Conservation (phyloP, 352 stramenopile species). For the Phytophthora sp. region DNA sequence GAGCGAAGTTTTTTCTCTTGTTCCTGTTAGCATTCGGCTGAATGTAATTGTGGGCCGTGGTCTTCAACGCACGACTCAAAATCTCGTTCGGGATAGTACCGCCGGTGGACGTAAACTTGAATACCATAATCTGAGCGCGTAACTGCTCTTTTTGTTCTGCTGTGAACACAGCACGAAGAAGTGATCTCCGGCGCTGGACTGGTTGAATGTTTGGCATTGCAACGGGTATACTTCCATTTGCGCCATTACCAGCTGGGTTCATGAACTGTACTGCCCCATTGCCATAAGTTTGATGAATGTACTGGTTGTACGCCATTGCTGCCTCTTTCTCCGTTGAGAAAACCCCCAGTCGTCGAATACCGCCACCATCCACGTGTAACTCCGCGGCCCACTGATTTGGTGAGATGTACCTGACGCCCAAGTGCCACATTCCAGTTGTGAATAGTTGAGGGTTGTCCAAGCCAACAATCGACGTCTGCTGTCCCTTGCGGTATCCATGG, state of each 20-base stretch:
- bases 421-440: slow-evolving; percentile 82
- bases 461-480: slow-evolving; percentile 62
- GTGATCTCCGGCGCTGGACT: slow-evolving; percentile 51
- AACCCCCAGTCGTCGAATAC: slow-evolving; percentile 78
- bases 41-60: slow-evolving; percentile 61
- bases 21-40: slow-evolving; percentile 66
- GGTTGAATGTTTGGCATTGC: slow-evolving; percentile 64
- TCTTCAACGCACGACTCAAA: slow-evolving; percentile 71
- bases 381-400: slow-evolving; percentile 83
- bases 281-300: slow-evolving; percentile 87
- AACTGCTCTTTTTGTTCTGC: slow-evolving; percentile 89
- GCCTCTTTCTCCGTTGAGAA: slow-evolving; percentile 78
- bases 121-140: slow-evolving; percentile 91
- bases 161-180: slow-evolving; percentile 69
- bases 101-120: slow-evolving; percentile 88
- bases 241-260: slow-evolving; percentile 69
- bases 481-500: slow-evolving; percentile 64
- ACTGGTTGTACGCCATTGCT: slow-evolving; percentile 86
- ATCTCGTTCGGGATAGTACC: slow-evolving; percentile 81
- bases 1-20: slow-evolving; percentile 80
- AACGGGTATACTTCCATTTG: slow-evolving; percentile 49
- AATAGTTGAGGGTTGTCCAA: slow-evolving; percentile 83
- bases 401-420: slow-evolving; percentile 81
- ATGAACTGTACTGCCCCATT: slow-evolving; percentile 83
- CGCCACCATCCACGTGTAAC: slow-evolving; percentile 81